Percentiles rank a stretch among this genome's conserved stretches.
Conservation (phyloP, 805 yeast genomes). For the Candida saitoana region DNA sequence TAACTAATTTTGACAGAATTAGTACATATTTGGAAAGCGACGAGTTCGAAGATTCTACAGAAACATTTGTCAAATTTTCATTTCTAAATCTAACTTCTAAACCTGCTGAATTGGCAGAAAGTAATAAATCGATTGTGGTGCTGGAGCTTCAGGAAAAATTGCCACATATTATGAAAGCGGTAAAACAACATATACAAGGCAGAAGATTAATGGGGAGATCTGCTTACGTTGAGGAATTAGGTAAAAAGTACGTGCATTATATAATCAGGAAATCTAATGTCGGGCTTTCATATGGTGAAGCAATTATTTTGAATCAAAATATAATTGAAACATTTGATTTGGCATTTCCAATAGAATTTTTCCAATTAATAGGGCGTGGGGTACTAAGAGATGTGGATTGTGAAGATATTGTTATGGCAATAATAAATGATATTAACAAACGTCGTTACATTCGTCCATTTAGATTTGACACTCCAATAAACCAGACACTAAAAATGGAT, state of each 20-base stretch:
- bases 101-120: neutral
- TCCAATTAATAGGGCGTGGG: neutral
- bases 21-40: neutral
- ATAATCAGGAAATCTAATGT: conserved; percentile 9
- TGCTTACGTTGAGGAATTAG: conserved; percentile 1
- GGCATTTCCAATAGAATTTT: neutral
- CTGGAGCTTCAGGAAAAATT: neutral
- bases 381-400: neutral
- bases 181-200: neutral
- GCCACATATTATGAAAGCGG: neutral
- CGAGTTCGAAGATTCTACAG: conserved; percentile 10
- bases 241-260: conserved; percentile 8
- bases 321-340: conserved; percentile 6
- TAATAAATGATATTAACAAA: neutral
- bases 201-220: neutral
- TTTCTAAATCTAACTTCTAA: neutral
- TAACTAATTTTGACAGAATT: neutral
- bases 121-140: neutral
- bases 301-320: conserved; percentile 9
- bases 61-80: conserved; percentile 7
- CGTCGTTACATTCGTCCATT: neutral
- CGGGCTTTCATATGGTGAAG: conserved; percentile 9
- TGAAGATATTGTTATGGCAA: conserved; percentile 1
- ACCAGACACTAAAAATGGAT: neutral
- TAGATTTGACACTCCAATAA: neutral